These are phyloP conservation scores for Mantamonas sphyraenae DNA, from an alignment of 78 protist species.

Conservation along the genomic window DNA sequence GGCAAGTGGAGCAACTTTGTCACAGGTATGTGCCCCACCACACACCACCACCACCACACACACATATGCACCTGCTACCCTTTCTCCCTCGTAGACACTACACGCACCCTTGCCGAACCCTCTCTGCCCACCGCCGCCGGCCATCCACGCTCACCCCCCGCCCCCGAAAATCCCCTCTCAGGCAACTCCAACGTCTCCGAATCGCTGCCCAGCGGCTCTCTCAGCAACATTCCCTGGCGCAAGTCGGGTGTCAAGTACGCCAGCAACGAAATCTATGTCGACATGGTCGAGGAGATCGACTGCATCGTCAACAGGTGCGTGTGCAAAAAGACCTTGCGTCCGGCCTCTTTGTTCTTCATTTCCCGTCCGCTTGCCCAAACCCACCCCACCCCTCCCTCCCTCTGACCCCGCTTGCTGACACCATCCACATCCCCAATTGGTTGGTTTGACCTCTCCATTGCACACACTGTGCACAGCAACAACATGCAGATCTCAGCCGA, in stretches of 20 bases:
- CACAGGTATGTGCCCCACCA: constrained; percentile 10
- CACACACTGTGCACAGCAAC: too few species aligned
- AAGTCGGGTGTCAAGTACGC: constrained; percentile 71
- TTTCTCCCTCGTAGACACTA: not conserved
- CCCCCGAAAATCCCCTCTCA: not conserved
- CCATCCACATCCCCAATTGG: too few species aligned
- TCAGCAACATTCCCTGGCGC: constrained; percentile 70
- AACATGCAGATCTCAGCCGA: too few species aligned
- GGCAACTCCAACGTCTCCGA: not conserved
- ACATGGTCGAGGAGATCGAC: constrained; percentile 78
- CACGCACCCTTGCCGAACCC: not conserved
- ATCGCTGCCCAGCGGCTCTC: not conserved
- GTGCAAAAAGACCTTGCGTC: too few species aligned
- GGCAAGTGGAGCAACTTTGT: constrained; percentile 11
- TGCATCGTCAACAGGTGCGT: constrained; percentile 49
- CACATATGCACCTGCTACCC: too few species aligned
- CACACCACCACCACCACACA: not conserved
- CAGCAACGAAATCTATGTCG: constrained; percentile 79
- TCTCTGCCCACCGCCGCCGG: too few species aligned
- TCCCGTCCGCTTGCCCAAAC: too few species aligned
- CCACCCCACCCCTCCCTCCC: too few species aligned
- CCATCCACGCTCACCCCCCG: too few species aligned
- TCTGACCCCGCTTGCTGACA: too few species aligned
- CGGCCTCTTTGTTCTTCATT: too few species aligned
- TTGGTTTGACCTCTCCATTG: too few species aligned